Evolutionary conservation across 2,329 filamentous ascomycete genomes (phyloP), one percentile per base, ranked within the genome.

Genomic region (Scleromitrula shiraiana): DNA sequence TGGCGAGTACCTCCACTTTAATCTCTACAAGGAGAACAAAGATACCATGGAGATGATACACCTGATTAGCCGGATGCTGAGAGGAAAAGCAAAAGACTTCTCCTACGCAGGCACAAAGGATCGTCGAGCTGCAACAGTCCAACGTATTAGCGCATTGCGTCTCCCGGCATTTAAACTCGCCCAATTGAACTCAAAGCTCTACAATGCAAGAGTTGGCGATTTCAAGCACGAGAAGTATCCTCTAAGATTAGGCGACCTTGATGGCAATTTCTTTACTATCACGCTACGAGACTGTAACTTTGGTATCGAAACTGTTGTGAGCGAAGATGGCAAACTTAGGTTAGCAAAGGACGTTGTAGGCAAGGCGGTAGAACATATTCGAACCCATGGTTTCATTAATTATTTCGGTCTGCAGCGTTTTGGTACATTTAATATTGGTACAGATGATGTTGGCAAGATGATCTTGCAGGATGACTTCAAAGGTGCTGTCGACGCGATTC

Each of bases 321-420:
- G 75, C 30, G 71, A 81, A 8, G 72, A 73, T 48, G 65, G 73
- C 12, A 73, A 62, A 47, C 65, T 67, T 55, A 67, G 64, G 58
- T 67, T 64, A 60, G 69, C 64, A 44, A 67, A 70, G 62, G 63
- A 71, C 5, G 69, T 78, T 26, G 70, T 88, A 53, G 62, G 74
- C 52, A 61, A 72, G 52, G 74, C 87, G 1, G 70, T 95, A 42
- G 70, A 76, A 35, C 78, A 83, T 53, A 78, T 97, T 56, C 72
- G 76, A 46, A 69, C 80, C 36, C 76, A 83, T 37, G 93, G 93
- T 2, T 98, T 94, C 72, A 82, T 98, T 67, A 98, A 98, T 68
- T 98, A 97, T 70, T 98, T 90, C 62, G 93, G 93, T 7, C 80
- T 97, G n/a, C 93, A 98, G 68, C 82, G 93, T 20, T 98, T 98